Evolutionary conservation across 805 yeast species (phyloP), one percentile per base, ranked within the genome.

Genomic region (Suhomyces kilbournensis): DNA sequence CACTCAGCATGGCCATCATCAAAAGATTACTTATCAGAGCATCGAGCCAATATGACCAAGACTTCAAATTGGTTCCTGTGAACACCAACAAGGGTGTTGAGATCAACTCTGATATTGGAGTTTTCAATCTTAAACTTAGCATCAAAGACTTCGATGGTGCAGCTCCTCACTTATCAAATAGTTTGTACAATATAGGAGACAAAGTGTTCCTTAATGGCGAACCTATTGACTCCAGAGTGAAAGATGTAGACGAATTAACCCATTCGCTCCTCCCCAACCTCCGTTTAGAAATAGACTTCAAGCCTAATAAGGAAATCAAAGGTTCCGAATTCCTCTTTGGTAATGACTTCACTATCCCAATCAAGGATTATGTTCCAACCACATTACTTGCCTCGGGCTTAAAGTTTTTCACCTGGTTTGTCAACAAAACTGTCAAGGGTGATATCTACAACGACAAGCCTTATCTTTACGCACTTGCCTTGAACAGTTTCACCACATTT

Each of bases 241-340:
- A 48, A n/a, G 50, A 46, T 15, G 34, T 35, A 2, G 53, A 53
- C 23, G 53, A 46, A 17, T 42, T 46, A 25, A 22, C 47, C 35
- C 43, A 44, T 10, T 45, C 49, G 3, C 44, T 46, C 6, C 32
- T 49, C 12, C 70, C 75, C 20, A 75, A 74, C 51, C 56, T 75
- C 19, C 57, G 72, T 15, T 57, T 75, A 15, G 58, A 65, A 15
- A 62, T 74, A n/a, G 64, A 66, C 35, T 74, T 81, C 53, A 68
- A 60, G 9, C 86, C 85, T 43, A 68, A 60, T 9, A 51, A 53
- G 3, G 71, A 69, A 19, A 67, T 84, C n/a, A 60, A 59, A 17
- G 88, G 87, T 2, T 72, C 78, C 42, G 74, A 76, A n/a, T 66
- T 86, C 40, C 53, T 81, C n/a, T 85, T 82, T 68, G 91, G 91